These are phyloP conservation scores for Fraxinus ornus DNA, from an alignment of 305 asterid species.

Conservation along the genomic window DNA sequence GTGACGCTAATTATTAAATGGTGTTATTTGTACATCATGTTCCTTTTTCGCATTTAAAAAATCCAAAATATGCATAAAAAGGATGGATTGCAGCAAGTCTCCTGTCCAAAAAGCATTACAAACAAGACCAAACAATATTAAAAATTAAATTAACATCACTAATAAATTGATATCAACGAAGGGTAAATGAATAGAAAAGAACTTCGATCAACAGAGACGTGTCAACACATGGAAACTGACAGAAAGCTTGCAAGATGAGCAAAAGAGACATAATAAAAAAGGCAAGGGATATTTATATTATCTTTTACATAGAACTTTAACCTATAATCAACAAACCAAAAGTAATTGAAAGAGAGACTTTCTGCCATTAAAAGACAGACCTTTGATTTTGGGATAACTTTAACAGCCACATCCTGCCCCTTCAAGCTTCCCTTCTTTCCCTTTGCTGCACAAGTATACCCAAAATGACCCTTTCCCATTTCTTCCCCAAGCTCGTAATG, in stretches of 20 bases:
- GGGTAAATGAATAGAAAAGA: background rate
- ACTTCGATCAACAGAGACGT: constrained; percentile 3
- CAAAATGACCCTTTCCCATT: constrained; percentile 76
- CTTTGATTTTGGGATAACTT: constrained; percentile 81
- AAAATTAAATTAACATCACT: background rate
- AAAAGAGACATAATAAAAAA: background rate
- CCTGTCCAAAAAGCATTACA: background rate
- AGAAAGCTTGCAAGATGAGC: constrained; percentile 12
- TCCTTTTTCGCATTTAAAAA: background rate
- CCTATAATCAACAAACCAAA: constrained; percentile 8
- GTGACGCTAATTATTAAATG: background rate
- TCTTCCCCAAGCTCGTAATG: constrained; percentile 63
- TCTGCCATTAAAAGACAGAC: constrained; percentile 33
- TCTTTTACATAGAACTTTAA: background rate
- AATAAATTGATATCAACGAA: background rate
- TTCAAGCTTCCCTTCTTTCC: constrained; percentile 9
- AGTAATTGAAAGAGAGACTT: constrained; percentile 1
- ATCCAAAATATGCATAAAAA: background rate
- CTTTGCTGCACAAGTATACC: constrained; percentile 62
- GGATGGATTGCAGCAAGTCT: background rate
- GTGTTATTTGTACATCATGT: background rate
- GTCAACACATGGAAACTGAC: background rate
- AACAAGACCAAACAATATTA: background rate
- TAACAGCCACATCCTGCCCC: background rate
- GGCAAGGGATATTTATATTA: background rate